These are phyloP conservation scores for Pseudocercospora cruenta DNA, from an alignment of 2,329 filamentous ascomycete species.

Conservation along the genomic window DNA sequence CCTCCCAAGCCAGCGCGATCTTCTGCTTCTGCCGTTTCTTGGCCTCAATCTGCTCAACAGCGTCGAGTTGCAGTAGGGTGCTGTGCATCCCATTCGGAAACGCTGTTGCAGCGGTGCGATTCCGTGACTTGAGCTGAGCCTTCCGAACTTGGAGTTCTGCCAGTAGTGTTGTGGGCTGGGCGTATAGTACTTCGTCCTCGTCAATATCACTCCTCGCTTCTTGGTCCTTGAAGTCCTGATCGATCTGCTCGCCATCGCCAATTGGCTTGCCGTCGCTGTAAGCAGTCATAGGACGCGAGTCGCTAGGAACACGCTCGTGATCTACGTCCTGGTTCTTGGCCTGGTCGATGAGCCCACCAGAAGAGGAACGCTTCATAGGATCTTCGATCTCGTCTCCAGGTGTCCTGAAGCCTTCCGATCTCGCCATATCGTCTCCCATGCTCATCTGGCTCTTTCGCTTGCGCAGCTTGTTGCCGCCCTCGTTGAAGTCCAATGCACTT, in stretches of 20 bases:
- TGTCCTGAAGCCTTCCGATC: slow-evolving; percentile 14
- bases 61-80: slow-evolving; percentile 87
- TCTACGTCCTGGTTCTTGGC: slow-evolving; percentile 37
- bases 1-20: slow-evolving; percentile 90
- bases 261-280: slow-evolving; percentile 22
- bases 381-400: slow-evolving; percentile 26
- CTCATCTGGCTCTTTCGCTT: slow-evolving; percentile 41
- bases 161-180: slow-evolving; percentile 83
- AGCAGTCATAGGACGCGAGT: slow-evolving; percentile 22
- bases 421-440: slow-evolving; percentile 32
- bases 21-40: slow-evolving; percentile 73
- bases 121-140: slow-evolving; percentile 80
- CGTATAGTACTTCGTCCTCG: slow-evolving; percentile 58
- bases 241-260: slow-evolving; percentile 42
- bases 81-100: slow-evolving; percentile 82
- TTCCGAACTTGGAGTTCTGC: slow-evolving; percentile 92
- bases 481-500: slow-evolving; percentile 37
- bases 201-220: slow-evolving; percentile 50
- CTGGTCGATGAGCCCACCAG: slow-evolving; percentile 29
- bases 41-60: slow-evolving; percentile 82
- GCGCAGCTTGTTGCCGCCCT: slow-evolving; percentile 39
- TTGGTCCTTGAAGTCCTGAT: slow-evolving; percentile 51
- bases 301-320: slow-evolving; percentile 33
- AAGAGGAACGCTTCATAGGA: slow-evolving; percentile 18
- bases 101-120: slow-evolving; percentile 65